Conservation (phyloP, 768 basidiomycete genomes). For the Exsudoporus frostii region DNA sequence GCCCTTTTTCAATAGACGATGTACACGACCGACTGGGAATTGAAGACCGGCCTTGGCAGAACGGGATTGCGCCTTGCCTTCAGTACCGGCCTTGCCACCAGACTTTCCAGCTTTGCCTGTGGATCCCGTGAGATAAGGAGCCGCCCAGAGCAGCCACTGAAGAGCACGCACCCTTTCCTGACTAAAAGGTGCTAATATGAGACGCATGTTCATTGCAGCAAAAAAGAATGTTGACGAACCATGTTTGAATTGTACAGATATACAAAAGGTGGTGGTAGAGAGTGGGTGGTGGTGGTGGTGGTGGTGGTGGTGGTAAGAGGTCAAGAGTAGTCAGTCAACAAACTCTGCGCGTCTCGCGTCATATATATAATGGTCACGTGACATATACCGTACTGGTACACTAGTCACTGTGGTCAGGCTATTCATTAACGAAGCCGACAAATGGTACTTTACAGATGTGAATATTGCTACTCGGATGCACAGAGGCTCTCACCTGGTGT, state of each 20-base stretch:
- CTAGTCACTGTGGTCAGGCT: too few species aligned
- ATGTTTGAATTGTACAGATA: slow-evolving; percentile 24
- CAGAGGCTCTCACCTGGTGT: slow-evolving; percentile 77
- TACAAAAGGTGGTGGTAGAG: slow-evolving; percentile 8
- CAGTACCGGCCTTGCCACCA: slow-evolving; percentile 48
- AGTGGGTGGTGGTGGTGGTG: slow-evolving; percentile 16
- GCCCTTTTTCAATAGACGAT: slow-evolving; percentile 82
- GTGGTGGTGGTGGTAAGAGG: slow-evolving; percentile 29
- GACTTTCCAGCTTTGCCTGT: slow-evolving; percentile 50
- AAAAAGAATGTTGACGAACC: slow-evolving; percentile 17
- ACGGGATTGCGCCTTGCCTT: slow-evolving; percentile 61
- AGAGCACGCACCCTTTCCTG: slow-evolving; percentile 30
- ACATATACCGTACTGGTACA: slow-evolving; percentile 5
- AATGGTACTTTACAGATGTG: slow-evolving; percentile 85
- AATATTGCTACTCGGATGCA: slow-evolving; percentile 66
- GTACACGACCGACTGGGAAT: slow-evolving; percentile 91
- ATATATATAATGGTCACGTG: slow-evolving; percentile 36
- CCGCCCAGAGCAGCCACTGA: neutral
- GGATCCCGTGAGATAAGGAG: slow-evolving; percentile 8
- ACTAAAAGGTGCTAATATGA: slow-evolving; percentile 16
- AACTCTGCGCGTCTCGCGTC: slow-evolving; percentile 29
- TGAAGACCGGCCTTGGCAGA: slow-evolving; percentile 75
- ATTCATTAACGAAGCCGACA: slow-evolving; percentile 61
- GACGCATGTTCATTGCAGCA: neutral
- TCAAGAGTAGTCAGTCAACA: slow-evolving; percentile 33